A percentile compares a stretch with the other conserved stretches of the same genome.
These are phyloP conservation scores for Aureobasidium lini DNA, from an alignment of 2,329 filamentous ascomycete species.

Conservation along the genomic window DNA sequence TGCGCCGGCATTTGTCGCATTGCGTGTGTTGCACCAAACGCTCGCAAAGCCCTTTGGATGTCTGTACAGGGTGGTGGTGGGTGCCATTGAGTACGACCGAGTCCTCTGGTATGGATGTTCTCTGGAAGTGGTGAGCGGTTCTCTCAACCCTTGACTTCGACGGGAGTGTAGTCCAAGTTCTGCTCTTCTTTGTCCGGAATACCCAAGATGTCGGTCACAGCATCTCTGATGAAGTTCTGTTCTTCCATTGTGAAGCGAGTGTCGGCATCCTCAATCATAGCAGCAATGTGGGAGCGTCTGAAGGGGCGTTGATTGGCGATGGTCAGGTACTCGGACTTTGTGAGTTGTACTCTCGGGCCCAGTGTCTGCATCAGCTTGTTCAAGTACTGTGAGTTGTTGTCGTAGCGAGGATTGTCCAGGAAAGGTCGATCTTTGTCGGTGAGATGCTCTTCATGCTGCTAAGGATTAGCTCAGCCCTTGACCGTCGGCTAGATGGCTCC, in stretches of 20 bases:
- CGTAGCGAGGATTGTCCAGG: slow-evolving; percentile 19
- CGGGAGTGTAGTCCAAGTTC: not conserved
- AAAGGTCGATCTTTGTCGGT: slow-evolving; percentile 19
- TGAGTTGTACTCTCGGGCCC: slow-evolving; percentile 27
- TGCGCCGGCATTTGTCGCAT: too few species aligned
- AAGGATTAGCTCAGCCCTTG: not conserved
- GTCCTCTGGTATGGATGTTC: not conserved
- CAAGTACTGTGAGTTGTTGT: slow-evolving; percentile 18
- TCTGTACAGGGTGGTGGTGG: too few species aligned
- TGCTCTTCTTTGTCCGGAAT: not conserved
- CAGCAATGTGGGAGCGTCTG: slow-evolving; percentile 26
- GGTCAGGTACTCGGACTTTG: slow-evolving; percentile 28
- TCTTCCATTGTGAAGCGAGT: slow-evolving; percentile 27
- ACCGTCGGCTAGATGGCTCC: not conserved
- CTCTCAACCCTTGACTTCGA: slow-evolving; percentile 3
- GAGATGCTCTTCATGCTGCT: slow-evolving; percentile 17
- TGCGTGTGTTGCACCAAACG: too few species aligned
- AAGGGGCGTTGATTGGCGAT: slow-evolving; percentile 28
- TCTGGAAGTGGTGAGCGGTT: not conserved
- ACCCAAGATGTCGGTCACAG: slow-evolving; percentile 19
- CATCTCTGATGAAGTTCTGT: slow-evolving; percentile 25
- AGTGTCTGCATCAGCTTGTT: slow-evolving; percentile 19
- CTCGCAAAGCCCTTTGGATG: too few species aligned
- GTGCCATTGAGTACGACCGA: not conserved
- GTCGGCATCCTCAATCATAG: slow-evolving; percentile 30